These are phyloP conservation scores for Kondoa malvinella DNA, from an alignment of 768 basidiomycete genomes.

Conservation along the genomic window DNA sequence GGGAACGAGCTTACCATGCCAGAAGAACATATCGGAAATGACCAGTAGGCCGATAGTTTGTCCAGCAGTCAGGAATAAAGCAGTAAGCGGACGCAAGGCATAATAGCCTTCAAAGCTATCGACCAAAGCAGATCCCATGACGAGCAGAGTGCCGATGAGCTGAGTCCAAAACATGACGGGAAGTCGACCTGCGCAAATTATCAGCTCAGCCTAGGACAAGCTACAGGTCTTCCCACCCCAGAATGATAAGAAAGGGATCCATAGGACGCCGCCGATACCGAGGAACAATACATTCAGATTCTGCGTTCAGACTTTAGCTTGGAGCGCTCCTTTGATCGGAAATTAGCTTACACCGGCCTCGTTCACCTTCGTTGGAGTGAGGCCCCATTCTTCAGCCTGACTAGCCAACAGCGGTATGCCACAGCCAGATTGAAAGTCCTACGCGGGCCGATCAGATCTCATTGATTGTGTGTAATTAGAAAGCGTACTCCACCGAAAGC, in stretches of 20 bases:
- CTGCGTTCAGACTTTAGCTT: too few species aligned
- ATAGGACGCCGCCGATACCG: too few species aligned
- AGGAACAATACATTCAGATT: too few species aligned
- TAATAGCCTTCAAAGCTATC: conserved; percentile 17
- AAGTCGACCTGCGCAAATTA: conserved; percentile 20
- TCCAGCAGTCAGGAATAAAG: conserved; percentile 19
- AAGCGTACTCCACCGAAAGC: not conserved
- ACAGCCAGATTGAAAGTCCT: conserved; percentile 20
- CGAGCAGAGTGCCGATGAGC: conserved; percentile 20
- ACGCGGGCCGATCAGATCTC: not conserved
- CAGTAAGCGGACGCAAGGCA: conserved; percentile 21
- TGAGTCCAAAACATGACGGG: conserved; percentile 25
- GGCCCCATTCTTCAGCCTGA: conserved; percentile 11
- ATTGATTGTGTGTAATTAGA: not conserved
- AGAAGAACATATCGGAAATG: conserved; percentile 19
- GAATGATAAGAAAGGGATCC: not conserved
- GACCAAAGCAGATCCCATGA: conserved; percentile 20
- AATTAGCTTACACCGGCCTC: too few species aligned
- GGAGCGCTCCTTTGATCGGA: too few species aligned
- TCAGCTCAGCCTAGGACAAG: conserved; percentile 12
- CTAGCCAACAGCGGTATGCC: conserved; percentile 18
- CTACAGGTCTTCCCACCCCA: too few species aligned
- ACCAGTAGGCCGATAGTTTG: conserved; percentile 15
- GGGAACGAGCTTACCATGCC: too few species aligned
- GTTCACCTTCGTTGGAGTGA: conserved; percentile 11